Conservation (phyloP, 192 early-diverging fungal species). For the Mortierella alpina region DNA sequence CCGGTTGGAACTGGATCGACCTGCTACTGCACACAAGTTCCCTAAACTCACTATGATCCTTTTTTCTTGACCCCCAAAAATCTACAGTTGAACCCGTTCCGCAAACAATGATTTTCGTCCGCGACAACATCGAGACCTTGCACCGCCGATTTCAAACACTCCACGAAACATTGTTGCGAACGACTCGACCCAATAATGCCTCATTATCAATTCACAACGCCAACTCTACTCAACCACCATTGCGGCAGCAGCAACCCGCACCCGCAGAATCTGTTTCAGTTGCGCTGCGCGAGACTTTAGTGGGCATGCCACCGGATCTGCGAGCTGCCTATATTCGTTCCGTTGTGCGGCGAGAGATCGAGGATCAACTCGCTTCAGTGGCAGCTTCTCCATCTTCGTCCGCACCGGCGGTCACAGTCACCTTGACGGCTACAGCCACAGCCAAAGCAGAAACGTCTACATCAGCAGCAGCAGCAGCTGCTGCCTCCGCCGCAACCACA, state of each 20-base stretch:
- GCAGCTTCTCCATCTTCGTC: too few species aligned
- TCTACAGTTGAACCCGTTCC: constrained; percentile 27
- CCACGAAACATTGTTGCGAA: background rate
- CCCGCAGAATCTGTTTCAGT: background rate
- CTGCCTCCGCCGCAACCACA: background rate
- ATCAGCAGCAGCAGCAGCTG: background rate
- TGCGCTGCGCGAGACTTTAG: constrained; percentile 25
- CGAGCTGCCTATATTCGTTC: constrained; percentile 35
- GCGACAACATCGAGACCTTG: constrained; percentile 47
- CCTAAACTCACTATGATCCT: background rate
- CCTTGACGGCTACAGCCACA: background rate
- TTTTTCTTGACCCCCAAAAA: background rate
- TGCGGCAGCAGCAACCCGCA: background rate
- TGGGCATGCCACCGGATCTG: constrained; percentile 21
- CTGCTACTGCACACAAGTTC: background rate
- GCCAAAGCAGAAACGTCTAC: background rate
- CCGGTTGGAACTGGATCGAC: background rate
- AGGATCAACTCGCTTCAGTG: constrained; percentile 20
- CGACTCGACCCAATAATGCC: background rate
- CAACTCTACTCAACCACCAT: constrained; percentile 2
- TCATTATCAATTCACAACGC: background rate
- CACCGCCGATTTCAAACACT: constrained; percentile 35
- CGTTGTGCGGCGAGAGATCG: constrained; percentile 33
- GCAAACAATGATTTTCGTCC: constrained; percentile 46
- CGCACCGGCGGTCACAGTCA: too few species aligned